Conservation (phyloP, 805 yeast species). For the Candida germanica region DNA sequence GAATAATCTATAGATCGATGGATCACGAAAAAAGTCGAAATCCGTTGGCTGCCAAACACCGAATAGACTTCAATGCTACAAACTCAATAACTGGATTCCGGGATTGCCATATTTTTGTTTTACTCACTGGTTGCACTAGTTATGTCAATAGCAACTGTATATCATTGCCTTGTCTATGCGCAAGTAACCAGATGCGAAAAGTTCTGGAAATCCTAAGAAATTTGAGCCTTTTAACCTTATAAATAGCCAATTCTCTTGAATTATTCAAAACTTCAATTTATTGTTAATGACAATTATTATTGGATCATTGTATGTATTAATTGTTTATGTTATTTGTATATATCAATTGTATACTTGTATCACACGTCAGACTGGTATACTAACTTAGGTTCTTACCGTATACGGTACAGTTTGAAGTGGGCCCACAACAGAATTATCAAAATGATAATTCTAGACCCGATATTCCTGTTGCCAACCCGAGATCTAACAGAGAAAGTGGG, state of each 20-base stretch:
- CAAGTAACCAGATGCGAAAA: background rate
- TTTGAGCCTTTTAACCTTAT: background rate
- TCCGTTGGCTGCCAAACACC: no score
- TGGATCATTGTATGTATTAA: slow-evolving; percentile 58
- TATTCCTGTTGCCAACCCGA: background rate
- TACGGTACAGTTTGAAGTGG: slow-evolving; percentile 65
- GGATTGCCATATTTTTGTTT: no score
- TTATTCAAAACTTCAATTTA: no score
- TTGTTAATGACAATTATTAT: slow-evolving; percentile 74
- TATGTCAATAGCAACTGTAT: no score
- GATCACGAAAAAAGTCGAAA: no score
- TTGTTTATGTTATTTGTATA: background rate
- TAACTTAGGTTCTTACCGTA: slow-evolving; percentile 61
- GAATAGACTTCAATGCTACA: no score
- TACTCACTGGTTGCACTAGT: no score
- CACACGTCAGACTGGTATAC: background rate
- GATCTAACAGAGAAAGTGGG: slow-evolving; percentile 5
- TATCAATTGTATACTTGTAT: background rate
- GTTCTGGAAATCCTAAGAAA: background rate
- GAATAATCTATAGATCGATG: no score
- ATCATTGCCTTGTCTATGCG: no score
- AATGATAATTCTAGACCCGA: slow-evolving; percentile 7
- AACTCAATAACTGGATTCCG: no score
- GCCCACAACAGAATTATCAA: slow-evolving; percentile 11
- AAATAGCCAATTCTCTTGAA: background rate